phyloP scores from a whole-genome alignment of 2,329 filamentous ascomycete species.

The Botryotinia globosa region DNA sequence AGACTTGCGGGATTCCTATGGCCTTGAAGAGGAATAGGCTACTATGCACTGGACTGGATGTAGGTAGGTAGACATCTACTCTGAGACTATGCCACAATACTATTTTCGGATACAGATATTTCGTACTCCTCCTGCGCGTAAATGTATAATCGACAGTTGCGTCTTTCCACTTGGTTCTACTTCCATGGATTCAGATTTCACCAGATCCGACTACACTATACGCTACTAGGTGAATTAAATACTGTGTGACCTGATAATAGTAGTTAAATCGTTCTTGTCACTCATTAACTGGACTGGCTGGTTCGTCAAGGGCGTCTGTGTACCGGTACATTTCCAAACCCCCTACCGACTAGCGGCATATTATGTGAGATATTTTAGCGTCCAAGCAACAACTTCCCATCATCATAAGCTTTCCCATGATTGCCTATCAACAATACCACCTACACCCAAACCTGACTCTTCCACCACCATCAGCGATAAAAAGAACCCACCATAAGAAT shows the following conservation, averaged over 20 bases:
- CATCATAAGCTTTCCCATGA: constrained; percentile 20
- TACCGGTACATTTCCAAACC: background rate
- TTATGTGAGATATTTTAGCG: constrained; percentile 19
- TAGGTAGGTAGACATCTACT: background rate
- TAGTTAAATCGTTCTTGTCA: background rate
- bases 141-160: background rate
- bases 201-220: background rate
- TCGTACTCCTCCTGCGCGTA: background rate
- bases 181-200: background rate
- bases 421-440: constrained; percentile 2
- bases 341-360: constrained; percentile 17
- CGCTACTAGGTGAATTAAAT: background rate
- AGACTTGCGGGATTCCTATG: background rate
- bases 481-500: background rate
- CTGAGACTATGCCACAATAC: background rate
- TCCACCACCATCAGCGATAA: constrained; percentile 15
- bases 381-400: constrained; percentile 15
- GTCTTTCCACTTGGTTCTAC: background rate
- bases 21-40: background rate
- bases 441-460: background rate
- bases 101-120: background rate
- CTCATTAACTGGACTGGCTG: background rate
- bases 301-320: constrained; percentile 1
- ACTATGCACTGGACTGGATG: background rate
- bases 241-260: background rate